Percentiles rank a stretch among this genome's conserved stretches.
Evolutionary conservation across 2,329 filamentous ascomycete species (phyloP).

Genomic region (Talaromyces sp.): DNA sequence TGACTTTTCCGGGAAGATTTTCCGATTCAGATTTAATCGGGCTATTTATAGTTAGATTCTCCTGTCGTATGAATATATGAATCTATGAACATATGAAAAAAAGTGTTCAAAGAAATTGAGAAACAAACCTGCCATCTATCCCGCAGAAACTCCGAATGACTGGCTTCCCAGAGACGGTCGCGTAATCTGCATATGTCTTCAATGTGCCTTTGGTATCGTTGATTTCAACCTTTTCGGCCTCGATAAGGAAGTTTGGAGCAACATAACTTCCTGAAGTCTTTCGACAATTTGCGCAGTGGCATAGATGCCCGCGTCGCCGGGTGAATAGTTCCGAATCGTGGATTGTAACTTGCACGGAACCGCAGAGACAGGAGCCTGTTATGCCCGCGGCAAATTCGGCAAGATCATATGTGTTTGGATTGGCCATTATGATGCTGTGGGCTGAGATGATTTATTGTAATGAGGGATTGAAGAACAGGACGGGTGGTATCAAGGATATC

Average conservation of each 20-base stretch:
- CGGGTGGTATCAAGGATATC: not conserved
- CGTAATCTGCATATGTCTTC: slow-evolving; percentile 40
- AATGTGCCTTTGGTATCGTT: slow-evolving; percentile 40
- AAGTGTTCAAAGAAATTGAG: not conserved
- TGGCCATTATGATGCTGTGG: not conserved
- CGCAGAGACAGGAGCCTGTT: slow-evolving; percentile 40
- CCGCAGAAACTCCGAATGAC: slow-evolving; percentile 6
- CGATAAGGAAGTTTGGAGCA: slow-evolving; percentile 24
- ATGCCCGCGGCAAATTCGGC: not conserved
- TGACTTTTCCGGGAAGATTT: slow-evolving; percentile 35
- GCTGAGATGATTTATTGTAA: not conserved
- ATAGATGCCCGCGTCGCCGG: slow-evolving; percentile 41
- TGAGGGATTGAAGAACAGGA: not conserved
- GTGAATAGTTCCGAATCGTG: slow-evolving; percentile 44
- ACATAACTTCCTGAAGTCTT: slow-evolving; percentile 40
- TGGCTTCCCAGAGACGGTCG: slow-evolving; percentile 42
- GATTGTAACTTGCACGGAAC: slow-evolving; percentile 44
- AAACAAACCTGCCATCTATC: not conserved
- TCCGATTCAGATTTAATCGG: slow-evolving; percentile 43
- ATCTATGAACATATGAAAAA: not conserved
- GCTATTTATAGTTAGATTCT: slow-evolving; percentile 25
- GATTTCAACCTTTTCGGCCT: slow-evolving; percentile 38
- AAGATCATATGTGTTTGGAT: not conserved
- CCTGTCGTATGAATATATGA: not conserved
- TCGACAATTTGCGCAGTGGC: slow-evolving; percentile 48